These are phyloP conservation scores for Aspergillus quadricinctus DNA, from an alignment of 2,329 filamentous ascomycete genomes.

Conservation along the genomic window DNA sequence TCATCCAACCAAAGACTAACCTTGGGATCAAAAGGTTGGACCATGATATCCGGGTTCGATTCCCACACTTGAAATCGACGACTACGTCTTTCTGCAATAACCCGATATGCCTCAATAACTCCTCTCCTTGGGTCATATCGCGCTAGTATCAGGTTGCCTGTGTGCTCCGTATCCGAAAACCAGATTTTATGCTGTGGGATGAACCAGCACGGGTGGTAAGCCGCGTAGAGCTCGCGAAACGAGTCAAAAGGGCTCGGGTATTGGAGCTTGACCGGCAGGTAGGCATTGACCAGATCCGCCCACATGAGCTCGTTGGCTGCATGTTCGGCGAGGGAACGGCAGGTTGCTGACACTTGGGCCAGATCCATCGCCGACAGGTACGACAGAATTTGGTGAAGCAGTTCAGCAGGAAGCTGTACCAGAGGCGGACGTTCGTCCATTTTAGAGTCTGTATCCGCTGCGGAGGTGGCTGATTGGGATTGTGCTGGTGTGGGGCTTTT, in stretches of 20 bases:
- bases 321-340: constrained; percentile 56
- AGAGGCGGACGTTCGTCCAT: constrained; percentile 11
- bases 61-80: constrained; percentile 61
- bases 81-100: constrained; percentile 61
- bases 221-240: constrained; percentile 67
- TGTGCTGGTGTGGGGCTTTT: neutral
- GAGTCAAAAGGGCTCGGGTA: constrained; percentile 56
- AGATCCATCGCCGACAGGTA: constrained; percentile 65
- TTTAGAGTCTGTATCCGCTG: neutral
- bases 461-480: neutral
- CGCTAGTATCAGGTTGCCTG: constrained; percentile 70
- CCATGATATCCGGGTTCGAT: constrained; percentile 60
- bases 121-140: constrained; percentile 69
- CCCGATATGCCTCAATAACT: constrained; percentile 74
- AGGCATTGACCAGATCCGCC: constrained; percentile 64
- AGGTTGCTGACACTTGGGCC: constrained; percentile 56
- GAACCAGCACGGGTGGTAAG: constrained; percentile 81
- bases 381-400: constrained; percentile 67
- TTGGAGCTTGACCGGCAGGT: constrained; percentile 57
- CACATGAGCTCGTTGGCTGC: constrained; percentile 66
- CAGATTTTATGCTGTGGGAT: constrained; percentile 74
- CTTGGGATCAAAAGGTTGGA: constrained; percentile 67
- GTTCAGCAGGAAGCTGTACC: constrained; percentile 63
- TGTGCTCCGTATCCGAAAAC: constrained; percentile 72
- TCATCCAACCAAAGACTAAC: constrained; percentile 70